Base-by-base conservation (phyloP, 129 eudicot genomes). In the Cynara cardunculus region DNA sequence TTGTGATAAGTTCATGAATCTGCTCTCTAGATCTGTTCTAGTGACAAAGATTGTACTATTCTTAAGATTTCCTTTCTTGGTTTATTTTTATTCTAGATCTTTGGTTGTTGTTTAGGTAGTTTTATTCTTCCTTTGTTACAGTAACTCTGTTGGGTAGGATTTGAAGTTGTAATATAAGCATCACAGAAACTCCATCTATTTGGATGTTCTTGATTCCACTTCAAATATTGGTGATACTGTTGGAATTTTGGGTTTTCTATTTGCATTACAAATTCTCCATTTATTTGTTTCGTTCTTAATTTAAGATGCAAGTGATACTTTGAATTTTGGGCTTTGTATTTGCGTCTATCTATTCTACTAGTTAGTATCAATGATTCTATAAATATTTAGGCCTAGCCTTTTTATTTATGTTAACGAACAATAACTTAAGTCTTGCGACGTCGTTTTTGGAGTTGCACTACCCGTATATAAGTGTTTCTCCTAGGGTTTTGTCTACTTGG, bases 401-500 rank as follows among this genome's bases (percentile, higher is more conserved):
- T 71, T 64, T 34, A 53, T 75, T 77, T 53, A 4, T 32, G 25
- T 18, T 72, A 78, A 72, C 28, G 18, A 53, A 81, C 80, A 46
- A 21, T 44, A 25, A 74, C 37, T 74, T 26, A 27, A 27, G n/a
- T 46, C 56, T 68, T 76, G 21, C 46, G 69, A 82, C 81, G 76
- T 69, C 81, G 85, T 82, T 67, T 73, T 73, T 68, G 39, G 74
- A 62, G 79, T 4, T 75, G 27, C 39, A 71, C 41, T 32, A 71
- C 61, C 74, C 18, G 56, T 81, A 44, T 67, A 75, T 27, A 75
- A 22, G 74, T 62, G 35, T 35, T 74, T 78, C 10, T 37, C 59
- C 74, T 64, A 62, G 86, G 73, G 73, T 73, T 81, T 79, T 69
- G 12, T 72, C 28, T 68, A 49, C 77, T 18, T 66, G 13, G 19